Evolutionary conservation across 805 yeast species (phyloP), one percentile per base, ranked within the genome.

Genomic region (Sugiyamaella floridensis): DNA sequence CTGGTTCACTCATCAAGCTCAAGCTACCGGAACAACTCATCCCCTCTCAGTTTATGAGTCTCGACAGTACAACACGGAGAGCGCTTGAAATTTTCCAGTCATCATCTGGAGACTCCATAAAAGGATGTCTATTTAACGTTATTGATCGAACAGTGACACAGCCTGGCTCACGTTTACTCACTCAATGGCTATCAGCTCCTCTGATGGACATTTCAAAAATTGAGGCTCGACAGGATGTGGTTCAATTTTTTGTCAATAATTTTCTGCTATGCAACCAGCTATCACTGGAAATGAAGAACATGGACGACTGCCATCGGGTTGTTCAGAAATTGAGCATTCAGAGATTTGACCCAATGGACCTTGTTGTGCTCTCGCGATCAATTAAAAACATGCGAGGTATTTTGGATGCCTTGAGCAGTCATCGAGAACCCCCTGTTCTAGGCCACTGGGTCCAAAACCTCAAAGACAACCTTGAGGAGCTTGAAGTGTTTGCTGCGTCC

Each of bases 101-200:
- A 0, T 44, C 52, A 28, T 22, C 47, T 68, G 77, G 79, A 9
- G 76, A 77, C 12, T 75, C 80, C 14, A 71, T 67, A n/a, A 76
- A 75, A 7, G 96, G 96, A 0, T 82, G 96, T 0, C 67, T 92
- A 19, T 71, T 87, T 4, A 78, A 80, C n/a, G 76, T 85, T 0
- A 77, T 93, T 2, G 78, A 80, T 53, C 71, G 85, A 49, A 92
- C 98, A 0, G 80, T 78, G 2, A 89, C 98, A 0, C 75, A 83
- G 0, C 82, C 93, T 0, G 98, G 98, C 0, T 72, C 95, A 0
- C 71, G 98, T 43, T 63, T 86, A n/a, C 69, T 93, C 11, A 78
- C 83, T 7, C 82, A 83, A 49, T 89, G 97, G 97, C 69, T 92
- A 4, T 75, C 86, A 22, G 81, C 88, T 1, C 99, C 99, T 0